A percentile compares a stretch with the other conserved stretches of the same genome.
phyloP scores from a whole-genome alignment of 768 basidiomycete genomes.

The Coprinellus aureogranulatus region DNA sequence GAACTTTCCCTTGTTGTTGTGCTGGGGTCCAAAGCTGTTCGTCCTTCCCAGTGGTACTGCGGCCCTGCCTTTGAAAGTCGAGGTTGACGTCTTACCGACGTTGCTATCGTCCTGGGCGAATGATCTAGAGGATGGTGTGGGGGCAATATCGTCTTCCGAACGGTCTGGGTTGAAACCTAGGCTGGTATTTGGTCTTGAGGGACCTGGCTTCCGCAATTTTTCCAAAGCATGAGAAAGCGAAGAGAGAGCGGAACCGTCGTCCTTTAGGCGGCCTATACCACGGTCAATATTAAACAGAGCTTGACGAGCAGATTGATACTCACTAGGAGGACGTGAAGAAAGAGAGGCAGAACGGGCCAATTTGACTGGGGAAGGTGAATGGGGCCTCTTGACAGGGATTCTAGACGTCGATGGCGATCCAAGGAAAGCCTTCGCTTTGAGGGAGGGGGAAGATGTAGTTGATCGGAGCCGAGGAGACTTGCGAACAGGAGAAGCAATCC shows the following conservation, averaged over 20 bases:
- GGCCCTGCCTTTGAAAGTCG: constrained; percentile 10
- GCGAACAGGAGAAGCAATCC: constrained; percentile 4
- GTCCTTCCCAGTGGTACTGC: constrained; percentile 15
- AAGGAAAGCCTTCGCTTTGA: background rate
- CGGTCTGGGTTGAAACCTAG: constrained; percentile 55
- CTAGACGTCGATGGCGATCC: constrained; percentile 2
- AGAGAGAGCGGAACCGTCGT: constrained; percentile 47
- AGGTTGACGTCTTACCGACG: constrained; percentile 10
- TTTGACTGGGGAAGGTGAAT: constrained; percentile 16
- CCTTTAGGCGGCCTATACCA: constrained; percentile 19
- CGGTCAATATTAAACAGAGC: constrained; percentile 1
- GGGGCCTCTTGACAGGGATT: background rate
- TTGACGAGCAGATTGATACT: background rate
- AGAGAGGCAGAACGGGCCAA: constrained; percentile 14
- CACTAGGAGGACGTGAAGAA: constrained; percentile 12
- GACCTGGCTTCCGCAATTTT: constrained; percentile 65
- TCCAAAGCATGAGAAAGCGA: constrained; percentile 68
- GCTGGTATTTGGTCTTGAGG: constrained; percentile 65
- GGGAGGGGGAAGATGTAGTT: constrained; percentile 2
- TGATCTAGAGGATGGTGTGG: background rate
- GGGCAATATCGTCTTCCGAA: constrained; percentile 21
- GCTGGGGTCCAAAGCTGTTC: constrained; percentile 4
- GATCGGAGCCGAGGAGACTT: constrained; percentile 1
- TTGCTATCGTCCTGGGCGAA: constrained; percentile 22
- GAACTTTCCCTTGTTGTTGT: constrained; percentile 6